These are phyloP conservation scores for Chlorella vulgaris DNA, from an alignment of 139 green algal species.

Conservation along the genomic window DNA sequence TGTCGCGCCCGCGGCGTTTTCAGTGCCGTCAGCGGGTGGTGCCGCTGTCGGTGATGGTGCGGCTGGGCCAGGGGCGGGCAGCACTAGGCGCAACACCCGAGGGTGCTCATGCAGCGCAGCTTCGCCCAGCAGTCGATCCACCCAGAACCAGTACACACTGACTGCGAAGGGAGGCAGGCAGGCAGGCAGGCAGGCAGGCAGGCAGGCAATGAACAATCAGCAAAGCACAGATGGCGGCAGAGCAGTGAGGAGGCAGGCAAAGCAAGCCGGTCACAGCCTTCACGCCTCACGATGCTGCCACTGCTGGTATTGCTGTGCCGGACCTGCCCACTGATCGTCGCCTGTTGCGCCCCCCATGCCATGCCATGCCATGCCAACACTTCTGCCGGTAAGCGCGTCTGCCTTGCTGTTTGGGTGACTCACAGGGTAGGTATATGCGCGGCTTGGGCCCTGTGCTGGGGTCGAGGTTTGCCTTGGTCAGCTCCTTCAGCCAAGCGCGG, in stretches of 20 bases:
- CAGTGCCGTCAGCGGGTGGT: no score
- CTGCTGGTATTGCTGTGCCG: no score
- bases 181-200: no score
- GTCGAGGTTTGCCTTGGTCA: conserved; percentile 23
- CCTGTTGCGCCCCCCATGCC: neutral
- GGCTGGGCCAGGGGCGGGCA: neutral
- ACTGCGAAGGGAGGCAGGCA: neutral
- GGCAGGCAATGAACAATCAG: neutral
- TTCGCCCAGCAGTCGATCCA: conserved; percentile 14
- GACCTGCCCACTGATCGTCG: neutral
- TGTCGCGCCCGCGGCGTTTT: neutral
- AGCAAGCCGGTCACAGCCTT: neutral
- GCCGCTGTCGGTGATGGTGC: no score
- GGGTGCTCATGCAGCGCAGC: neutral
- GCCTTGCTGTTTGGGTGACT: no score
- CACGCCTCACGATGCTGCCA: no score
- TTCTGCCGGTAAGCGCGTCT: no score
- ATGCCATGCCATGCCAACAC: no score
- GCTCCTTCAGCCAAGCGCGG: conserved; percentile 13
- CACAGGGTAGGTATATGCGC: conserved; percentile 31
- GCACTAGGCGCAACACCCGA: neutral
- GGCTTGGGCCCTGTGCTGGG: conserved; percentile 6
- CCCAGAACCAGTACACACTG: conserved; percentile 28
- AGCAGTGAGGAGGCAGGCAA: neutral
- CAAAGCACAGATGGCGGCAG: neutral